Conservation (phyloP, 2,329 filamentous ascomycete genomes). For the Mycocentrospora acerina region DNA sequence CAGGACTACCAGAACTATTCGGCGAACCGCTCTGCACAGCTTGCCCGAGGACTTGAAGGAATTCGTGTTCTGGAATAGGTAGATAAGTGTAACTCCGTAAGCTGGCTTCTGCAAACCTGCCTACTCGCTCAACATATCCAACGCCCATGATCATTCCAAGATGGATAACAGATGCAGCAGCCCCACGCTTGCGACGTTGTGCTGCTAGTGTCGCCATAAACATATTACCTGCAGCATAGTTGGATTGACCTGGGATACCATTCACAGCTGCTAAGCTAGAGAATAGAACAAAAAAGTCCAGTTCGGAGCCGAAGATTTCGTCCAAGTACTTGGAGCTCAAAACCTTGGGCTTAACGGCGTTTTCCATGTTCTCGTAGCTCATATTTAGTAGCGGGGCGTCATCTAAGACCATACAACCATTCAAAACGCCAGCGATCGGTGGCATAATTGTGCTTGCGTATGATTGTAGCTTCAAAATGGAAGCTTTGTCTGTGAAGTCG, state of each 20-base stretch:
- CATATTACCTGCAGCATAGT: conserved; percentile 50
- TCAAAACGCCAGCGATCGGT: conserved; percentile 13
- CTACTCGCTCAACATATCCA: conserved; percentile 41
- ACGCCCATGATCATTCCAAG: conserved; percentile 52
- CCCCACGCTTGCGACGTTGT: conserved; percentile 12
- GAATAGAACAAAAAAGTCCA: conserved; percentile 34
- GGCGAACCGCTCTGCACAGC: no score
- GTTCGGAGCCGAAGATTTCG: background rate
- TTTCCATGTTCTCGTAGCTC: conserved; percentile 5
- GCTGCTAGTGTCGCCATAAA: conserved; percentile 23
- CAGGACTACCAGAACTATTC: no score
- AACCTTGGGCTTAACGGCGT: conserved; percentile 11
- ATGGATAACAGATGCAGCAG: conserved; percentile 49
- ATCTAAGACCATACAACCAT: conserved; percentile 11
- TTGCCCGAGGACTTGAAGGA: no score
- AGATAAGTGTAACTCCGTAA: no score
- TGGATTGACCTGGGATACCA: conserved; percentile 43
- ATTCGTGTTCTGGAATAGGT: no score
- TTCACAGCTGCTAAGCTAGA: conserved; percentile 20
- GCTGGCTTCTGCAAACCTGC: no score
- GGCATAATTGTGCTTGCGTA: no score
- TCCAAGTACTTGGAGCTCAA: conserved; percentile 38
- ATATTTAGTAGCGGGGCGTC: conserved; percentile 13
- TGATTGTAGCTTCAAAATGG: no score
- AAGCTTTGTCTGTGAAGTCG: no score